Evolutionary conservation across 2,329 filamentous ascomycete genomes (phyloP), one percentile per base, ranked within the genome.

Genomic region (Coccinonectria pachysandricola): DNA sequence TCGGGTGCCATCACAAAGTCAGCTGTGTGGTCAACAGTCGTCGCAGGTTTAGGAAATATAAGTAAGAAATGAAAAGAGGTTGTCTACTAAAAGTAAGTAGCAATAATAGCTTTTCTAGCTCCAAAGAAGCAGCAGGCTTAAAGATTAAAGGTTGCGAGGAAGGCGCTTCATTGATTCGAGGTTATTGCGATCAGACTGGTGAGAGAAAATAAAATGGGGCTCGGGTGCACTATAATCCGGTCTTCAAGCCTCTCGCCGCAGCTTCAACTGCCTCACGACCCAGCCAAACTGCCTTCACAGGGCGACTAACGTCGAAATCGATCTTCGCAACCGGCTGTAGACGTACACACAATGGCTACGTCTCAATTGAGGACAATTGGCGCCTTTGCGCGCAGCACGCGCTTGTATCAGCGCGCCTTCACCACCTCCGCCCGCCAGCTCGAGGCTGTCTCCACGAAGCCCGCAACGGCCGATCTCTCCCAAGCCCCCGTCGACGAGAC

Each of bases 371-470:
- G 54, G 55, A 55, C 60, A 30, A 39, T 62, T 29, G 49, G 58
- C 30, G 49, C 54, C 39, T 43, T 70, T 30, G 49, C 60, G 44
- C 62, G 62, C 45, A 56, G 53, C 31, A 41, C 59, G 45, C 60
- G 60, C 37, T 48, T 57, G 30, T 52, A 56, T 27, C 57, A 53
- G 39, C 64, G 67, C 29, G 48, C 61, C 23, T 69, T 74, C 44
- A 53, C 59, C 37, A 56, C 57, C 30, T 65, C 67, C 12, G 52
- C 60, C 23, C 60, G 60, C 31, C 58, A 60, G 37, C 50, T 62
- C 49, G 64, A 71, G 31, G 48, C 60, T 28, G 46, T 57, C 21
- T 50, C 57, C 27, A 49, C 60, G 23, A 45, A 52, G 32, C 57
- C 61, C 23, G 46, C 46, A 32, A 57, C 63, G 24, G 55, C 59